A percentile compares a stretch with the other conserved stretches of the same genome.
Conservation (phyloP, 2,329 filamentous ascomycete genomes). For the Fusarium sublunatum region DNA sequence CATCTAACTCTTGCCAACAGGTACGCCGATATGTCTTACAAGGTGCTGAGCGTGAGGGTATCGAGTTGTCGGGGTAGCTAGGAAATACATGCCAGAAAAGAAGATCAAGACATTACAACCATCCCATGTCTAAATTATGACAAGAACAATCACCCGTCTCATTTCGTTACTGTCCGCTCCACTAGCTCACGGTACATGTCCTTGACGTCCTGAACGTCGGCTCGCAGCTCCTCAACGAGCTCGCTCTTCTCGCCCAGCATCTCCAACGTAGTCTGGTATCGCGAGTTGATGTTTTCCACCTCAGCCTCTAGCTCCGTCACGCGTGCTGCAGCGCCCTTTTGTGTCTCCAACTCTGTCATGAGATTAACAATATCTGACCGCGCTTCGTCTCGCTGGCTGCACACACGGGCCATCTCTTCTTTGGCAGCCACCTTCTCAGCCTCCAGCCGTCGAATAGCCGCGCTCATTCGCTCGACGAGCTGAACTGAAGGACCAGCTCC, state of each 20-base stretch:
- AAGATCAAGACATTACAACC: slow-evolving; percentile 20
- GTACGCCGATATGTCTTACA: slow-evolving; percentile 81
- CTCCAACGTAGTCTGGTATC: slow-evolving; percentile 92
- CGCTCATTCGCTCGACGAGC: slow-evolving; percentile 95
- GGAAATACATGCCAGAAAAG: slow-evolving; percentile 36
- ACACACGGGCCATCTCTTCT: slow-evolving; percentile 85
- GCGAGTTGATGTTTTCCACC: slow-evolving; percentile 74
- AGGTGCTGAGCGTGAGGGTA: slow-evolving; percentile 84
- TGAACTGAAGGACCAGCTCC: slow-evolving; percentile 93
- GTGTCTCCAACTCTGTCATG: slow-evolving; percentile 86
- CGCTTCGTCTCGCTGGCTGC: slow-evolving; percentile 89
- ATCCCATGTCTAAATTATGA: slow-evolving; percentile 12
- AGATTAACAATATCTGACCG: slow-evolving; percentile 89
- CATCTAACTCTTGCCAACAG: slow-evolving; percentile 55
- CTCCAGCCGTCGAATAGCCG: slow-evolving; percentile 89
- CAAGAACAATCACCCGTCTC: slow-evolving; percentile 37
- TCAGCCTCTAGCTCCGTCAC: slow-evolving; percentile 75
- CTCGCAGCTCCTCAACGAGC: slow-evolving; percentile 87
- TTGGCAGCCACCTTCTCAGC: slow-evolving; percentile 89
- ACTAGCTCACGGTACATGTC: slow-evolving; percentile 95
- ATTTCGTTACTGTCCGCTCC: slow-evolving; percentile 83
- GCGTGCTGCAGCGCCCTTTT: slow-evolving; percentile 68
- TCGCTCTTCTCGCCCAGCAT: slow-evolving; percentile 98
- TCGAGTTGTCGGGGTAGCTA: slow-evolving; percentile 63
- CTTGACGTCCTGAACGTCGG: slow-evolving; percentile 93